Evolutionary conservation across 306 rosid genomes (phyloP).

Genomic region (Ceratonia siliqua): DNA sequence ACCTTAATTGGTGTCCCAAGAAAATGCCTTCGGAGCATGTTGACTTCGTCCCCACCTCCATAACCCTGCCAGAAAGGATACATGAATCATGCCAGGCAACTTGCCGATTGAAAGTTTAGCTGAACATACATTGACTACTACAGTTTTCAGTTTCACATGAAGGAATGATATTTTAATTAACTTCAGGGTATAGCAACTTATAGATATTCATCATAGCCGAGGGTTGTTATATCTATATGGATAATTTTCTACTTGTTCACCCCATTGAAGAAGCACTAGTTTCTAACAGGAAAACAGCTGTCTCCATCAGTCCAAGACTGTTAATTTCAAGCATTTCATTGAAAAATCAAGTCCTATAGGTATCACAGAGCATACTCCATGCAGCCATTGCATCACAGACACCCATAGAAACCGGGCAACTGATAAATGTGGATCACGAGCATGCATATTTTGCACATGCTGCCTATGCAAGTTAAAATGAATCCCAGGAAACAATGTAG

Average conservation of each 20-base stretch:
- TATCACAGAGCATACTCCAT: not conserved
- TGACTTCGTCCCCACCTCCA: conserved; percentile 93
- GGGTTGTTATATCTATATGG: not conserved
- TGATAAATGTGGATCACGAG: not conserved
- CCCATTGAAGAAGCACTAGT: not conserved
- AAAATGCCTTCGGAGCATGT: conserved; percentile 82
- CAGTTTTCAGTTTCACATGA: conserved; percentile 2
- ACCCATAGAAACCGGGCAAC: not conserved
- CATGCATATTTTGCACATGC: not conserved
- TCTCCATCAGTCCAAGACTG: not conserved
- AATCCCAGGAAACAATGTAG: not conserved
- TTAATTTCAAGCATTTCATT: not conserved
- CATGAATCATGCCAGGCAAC: conserved; percentile 25
- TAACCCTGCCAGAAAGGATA: conserved; percentile 66
- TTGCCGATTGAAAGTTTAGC: not conserved
- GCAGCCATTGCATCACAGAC: not conserved
- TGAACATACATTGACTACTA: not conserved
- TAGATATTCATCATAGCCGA: not conserved
- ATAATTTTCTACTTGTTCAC: not conserved
- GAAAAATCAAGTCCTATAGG: not conserved
- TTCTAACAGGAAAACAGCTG: conserved; percentile 1
- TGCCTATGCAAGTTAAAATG: not conserved
- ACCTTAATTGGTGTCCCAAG: conserved; percentile 64
- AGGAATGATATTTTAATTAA: conserved; percentile 19
- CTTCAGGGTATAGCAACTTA: not conserved